These are phyloP conservation scores for Gardenia jasminoides DNA, from an alignment of 257 asterid genomes.

Conservation along the genomic window DNA sequence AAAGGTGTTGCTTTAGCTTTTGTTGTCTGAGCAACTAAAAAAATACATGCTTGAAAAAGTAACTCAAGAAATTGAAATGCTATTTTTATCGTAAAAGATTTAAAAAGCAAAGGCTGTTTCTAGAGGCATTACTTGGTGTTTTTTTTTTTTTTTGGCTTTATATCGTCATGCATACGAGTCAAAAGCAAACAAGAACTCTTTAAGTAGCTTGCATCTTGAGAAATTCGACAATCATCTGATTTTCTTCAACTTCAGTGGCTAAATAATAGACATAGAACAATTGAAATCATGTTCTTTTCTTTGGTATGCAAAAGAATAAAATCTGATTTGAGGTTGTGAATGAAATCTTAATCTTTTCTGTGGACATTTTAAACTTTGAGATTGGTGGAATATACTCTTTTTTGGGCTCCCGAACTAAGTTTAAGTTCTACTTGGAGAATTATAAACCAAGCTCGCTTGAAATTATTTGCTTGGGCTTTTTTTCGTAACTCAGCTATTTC, in stretches of 20 bases:
- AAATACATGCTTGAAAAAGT: no score
- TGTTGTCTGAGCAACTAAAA: not conserved
- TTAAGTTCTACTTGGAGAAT: not conserved
- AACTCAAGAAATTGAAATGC: not conserved
- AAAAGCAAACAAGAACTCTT: not conserved
- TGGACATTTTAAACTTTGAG: not conserved
- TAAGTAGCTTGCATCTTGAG: not conserved
- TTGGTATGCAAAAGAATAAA: not conserved
- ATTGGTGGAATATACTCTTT: not conserved
- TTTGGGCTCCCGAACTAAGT: not conserved
- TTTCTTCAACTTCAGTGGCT: not conserved
- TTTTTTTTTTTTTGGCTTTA: not conserved
- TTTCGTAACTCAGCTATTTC: not conserved
- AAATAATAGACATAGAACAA: not conserved
- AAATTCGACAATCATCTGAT: not conserved
- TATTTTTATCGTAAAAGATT: not conserved
- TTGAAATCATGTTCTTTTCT: not conserved
- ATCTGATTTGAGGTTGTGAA: not conserved
- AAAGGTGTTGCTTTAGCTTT: no score
- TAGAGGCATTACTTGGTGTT: not conserved
- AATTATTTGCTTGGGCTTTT: not conserved
- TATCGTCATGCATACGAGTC: not conserved
- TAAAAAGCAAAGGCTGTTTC: not conserved
- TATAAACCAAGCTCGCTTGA: not conserved
- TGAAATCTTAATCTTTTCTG: not conserved